A percentile compares a stretch with the other conserved stretches of the same genome.
phyloP scores from a whole-genome alignment of 2,329 filamentous ascomycete species.

The Verticillium nonalfalfae region DNA sequence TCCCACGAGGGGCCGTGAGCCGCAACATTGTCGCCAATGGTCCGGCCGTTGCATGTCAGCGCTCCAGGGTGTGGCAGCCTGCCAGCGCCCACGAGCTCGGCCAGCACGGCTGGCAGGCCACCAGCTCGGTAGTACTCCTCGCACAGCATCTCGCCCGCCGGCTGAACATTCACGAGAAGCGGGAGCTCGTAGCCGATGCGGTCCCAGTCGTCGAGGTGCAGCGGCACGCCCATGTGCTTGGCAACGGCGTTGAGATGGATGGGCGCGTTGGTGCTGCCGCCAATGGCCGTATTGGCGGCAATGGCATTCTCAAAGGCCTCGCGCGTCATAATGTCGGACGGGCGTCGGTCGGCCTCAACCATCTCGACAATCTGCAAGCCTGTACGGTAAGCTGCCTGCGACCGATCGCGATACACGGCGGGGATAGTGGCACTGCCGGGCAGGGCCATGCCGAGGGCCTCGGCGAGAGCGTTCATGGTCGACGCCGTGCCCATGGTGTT shows the following conservation, averaged over 20 bases:
- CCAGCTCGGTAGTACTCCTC: constrained; percentile 50
- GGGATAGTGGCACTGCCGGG: constrained; percentile 45
- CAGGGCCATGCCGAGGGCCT: constrained; percentile 45
- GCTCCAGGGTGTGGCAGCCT: constrained; percentile 33
- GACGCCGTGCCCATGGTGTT: constrained; percentile 49
- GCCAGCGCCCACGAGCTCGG: constrained; percentile 41
- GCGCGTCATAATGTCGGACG: constrained; percentile 48
- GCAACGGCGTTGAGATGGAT: constrained; percentile 50
- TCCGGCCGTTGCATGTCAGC: constrained; percentile 39
- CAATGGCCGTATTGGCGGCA: constrained; percentile 46
- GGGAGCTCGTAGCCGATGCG: constrained; percentile 40
- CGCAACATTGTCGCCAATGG: constrained; percentile 32
- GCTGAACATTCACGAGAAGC: constrained; percentile 47
- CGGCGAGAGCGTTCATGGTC: constrained; percentile 45
- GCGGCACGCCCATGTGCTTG: constrained; percentile 42
- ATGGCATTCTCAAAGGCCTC: constrained; percentile 51
- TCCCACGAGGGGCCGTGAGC: constrained; percentile 40
- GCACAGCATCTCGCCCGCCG: constrained; percentile 43
- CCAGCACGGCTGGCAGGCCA: constrained; percentile 45
- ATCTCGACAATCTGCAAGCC: constrained; percentile 43
- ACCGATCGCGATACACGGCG: constrained; percentile 39
- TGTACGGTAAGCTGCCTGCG: constrained; percentile 40
- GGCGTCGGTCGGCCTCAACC: constrained; percentile 39
- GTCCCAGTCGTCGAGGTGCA: constrained; percentile 49
- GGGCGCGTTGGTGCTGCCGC: constrained; percentile 49